These are phyloP conservation scores for Cercospora citrullina DNA, from an alignment of 2,329 filamentous ascomycete species.

Conservation along the genomic window DNA sequence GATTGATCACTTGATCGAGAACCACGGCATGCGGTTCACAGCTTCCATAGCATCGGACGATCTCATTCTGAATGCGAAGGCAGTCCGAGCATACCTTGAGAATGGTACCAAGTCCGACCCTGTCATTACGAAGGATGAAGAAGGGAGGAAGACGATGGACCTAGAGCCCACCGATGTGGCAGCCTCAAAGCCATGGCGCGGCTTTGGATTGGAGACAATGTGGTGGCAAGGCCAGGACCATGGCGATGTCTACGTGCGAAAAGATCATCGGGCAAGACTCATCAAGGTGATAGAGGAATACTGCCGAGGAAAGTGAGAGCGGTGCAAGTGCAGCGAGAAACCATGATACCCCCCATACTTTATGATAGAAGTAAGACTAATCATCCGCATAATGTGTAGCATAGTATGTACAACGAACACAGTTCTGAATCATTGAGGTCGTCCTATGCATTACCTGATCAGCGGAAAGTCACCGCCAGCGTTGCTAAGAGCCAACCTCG, in stretches of 20 bases:
- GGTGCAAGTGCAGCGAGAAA: neutral
- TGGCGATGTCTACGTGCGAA: slow-evolving; percentile 59
- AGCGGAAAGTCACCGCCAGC: neutral
- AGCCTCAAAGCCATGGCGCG: slow-evolving; percentile 35
- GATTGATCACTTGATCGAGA: slow-evolving; percentile 45
- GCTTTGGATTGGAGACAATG: slow-evolving; percentile 56
- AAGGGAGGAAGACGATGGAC: slow-evolving; percentile 30
- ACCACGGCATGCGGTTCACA: slow-evolving; percentile 47
- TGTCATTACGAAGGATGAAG: slow-evolving; percentile 24
- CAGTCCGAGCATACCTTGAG: slow-evolving; percentile 60
- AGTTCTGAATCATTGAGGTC: neutral
- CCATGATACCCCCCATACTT: slow-evolving; percentile 1
- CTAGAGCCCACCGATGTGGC: slow-evolving; percentile 37
- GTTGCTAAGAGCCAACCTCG: neutral
- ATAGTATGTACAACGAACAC: neutral
- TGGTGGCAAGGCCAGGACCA: slow-evolving; percentile 65
- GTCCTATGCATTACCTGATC: neutral
- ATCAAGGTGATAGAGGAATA: slow-evolving; percentile 34
- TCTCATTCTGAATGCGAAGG: slow-evolving; percentile 63
- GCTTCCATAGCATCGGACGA: slow-evolving; percentile 62
- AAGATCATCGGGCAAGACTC: slow-evolving; percentile 29
- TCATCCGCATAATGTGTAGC: neutral
- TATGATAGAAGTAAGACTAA: neutral
- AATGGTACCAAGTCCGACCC: slow-evolving; percentile 37
- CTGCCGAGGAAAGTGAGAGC: slow-evolving; percentile 2